Conservation (phyloP, 768 basidiomycete genomes). For the Chalciporus piperatus region DNA sequence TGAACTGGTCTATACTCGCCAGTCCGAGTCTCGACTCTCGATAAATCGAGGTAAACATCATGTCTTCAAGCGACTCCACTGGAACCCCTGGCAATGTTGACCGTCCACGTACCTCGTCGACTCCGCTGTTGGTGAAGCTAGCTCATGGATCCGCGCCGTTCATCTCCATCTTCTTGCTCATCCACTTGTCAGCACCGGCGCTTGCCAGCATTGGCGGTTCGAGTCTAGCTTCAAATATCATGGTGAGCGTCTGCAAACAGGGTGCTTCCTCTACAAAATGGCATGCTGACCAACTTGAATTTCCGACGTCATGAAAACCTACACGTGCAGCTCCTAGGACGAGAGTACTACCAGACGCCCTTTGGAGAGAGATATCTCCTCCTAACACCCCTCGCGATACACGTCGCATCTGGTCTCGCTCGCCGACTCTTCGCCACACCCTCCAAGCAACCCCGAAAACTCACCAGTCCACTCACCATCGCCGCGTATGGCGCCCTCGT, state of each 20-base stretch:
- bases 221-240: conserved; percentile 61
- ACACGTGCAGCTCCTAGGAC: conserved; percentile 59
- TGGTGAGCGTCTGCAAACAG: conserved; percentile 51
- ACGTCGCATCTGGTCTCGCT: conserved; percentile 54
- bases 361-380: conserved; percentile 69
- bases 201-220: conserved; percentile 72
- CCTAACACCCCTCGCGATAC: conserved; percentile 62
- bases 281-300: too few relatives aligned
- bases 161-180: conserved; percentile 64
- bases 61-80: background rate
- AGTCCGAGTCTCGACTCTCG: too few relatives aligned
- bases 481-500: conserved; percentile 63
- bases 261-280: too few relatives aligned
- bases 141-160: conserved; percentile 74
- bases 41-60: too few relatives aligned
- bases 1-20: too few relatives aligned
- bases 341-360: conserved; percentile 81
- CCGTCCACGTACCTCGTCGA: background rate
- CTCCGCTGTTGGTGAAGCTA: conserved; percentile 48
- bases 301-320: too few relatives aligned
- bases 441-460: conserved; percentile 29
- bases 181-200: conserved; percentile 78
- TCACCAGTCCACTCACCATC: conserved; percentile 47
- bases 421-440: conserved; percentile 54
- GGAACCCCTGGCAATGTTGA: background rate